Conservation (phyloP, 2,329 filamentous ascomycete species). For the Curvularia sp. region DNA sequence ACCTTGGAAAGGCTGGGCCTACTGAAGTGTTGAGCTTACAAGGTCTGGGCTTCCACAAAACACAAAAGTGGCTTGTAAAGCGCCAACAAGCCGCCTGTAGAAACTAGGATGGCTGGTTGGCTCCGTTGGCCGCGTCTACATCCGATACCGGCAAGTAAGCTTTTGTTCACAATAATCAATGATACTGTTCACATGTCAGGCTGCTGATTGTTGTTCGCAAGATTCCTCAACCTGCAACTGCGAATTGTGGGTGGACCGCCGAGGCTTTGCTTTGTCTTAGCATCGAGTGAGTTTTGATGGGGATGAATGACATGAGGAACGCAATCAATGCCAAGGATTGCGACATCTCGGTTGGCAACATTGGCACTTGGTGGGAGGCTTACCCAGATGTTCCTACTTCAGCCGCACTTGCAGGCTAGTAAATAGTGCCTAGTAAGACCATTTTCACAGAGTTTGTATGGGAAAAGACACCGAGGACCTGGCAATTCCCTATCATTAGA, state of each 20-base stretch:
- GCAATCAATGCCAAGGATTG: constrained; percentile 20
- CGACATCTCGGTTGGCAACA: constrained; percentile 20
- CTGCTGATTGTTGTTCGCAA: neutral
- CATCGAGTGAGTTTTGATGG: neutral
- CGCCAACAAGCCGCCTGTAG: constrained; percentile 8
- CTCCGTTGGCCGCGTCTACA: neutral
- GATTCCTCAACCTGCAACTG: neutral
- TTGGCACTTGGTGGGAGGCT: constrained; percentile 12
- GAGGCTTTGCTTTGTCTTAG: neutral
- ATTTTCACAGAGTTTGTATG: neutral
- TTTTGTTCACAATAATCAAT: neutral
- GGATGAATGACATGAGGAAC: constrained; percentile 6
- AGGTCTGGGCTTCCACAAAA: constrained; percentile 36
- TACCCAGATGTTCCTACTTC: constrained; percentile 6
- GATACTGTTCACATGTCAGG: neutral
- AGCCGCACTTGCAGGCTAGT: constrained; percentile 7
- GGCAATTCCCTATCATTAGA: neutral
- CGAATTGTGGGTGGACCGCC: neutral
- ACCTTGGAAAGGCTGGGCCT: constrained; percentile 30
- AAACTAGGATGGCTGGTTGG: constrained; percentile 15
- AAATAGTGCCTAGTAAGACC: neutral
- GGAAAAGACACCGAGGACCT: neutral
- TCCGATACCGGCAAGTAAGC: neutral
- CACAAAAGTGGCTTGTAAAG: constrained; percentile 22
- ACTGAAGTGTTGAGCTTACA: constrained; percentile 38